Percentiles rank a stretch among this genome's conserved stretches.
phyloP scores from a whole-genome alignment of 352 stramenopile species.

The Globisporangium ultimum region DNA sequence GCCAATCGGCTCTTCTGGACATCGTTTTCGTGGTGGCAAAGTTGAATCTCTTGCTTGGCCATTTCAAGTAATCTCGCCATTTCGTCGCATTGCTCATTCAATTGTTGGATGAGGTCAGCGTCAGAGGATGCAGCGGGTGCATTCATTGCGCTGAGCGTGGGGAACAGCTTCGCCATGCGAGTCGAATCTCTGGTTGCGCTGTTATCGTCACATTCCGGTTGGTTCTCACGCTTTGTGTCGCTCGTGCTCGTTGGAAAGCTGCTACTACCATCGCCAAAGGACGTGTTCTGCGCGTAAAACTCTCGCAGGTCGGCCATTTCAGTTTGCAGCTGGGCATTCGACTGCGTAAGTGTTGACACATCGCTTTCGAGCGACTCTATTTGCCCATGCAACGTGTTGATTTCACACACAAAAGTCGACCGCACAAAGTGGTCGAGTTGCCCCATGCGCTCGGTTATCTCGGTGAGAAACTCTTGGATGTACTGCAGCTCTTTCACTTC shows the following conservation, averaged over 20 bases:
- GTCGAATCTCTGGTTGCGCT: neutral
- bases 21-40: constrained; percentile 58
- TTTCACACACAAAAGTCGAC: constrained; percentile 27
- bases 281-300: constrained; percentile 33
- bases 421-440: constrained; percentile 38
- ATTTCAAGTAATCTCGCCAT: constrained; percentile 55
- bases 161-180: constrained; percentile 9
- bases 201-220: neutral
- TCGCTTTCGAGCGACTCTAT: constrained; percentile 15
- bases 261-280: constrained; percentile 9
- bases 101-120: constrained; percentile 26
- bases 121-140: constrained; percentile 4
- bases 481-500: constrained; percentile 37
- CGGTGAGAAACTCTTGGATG: constrained; percentile 36
- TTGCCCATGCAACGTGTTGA: constrained; percentile 14
- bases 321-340: constrained; percentile 29
- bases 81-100: constrained; percentile 51
- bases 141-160: neutral
- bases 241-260: neutral
- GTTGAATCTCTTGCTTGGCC: constrained; percentile 67
- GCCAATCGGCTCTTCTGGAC: constrained; percentile 39
- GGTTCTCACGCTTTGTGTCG: neutral
- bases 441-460: constrained; percentile 35
- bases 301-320: constrained; percentile 42
- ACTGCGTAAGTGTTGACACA: constrained; percentile 6